Conservation (phyloP, 768 basidiomycete species). For the Suillus luteus region DNA sequence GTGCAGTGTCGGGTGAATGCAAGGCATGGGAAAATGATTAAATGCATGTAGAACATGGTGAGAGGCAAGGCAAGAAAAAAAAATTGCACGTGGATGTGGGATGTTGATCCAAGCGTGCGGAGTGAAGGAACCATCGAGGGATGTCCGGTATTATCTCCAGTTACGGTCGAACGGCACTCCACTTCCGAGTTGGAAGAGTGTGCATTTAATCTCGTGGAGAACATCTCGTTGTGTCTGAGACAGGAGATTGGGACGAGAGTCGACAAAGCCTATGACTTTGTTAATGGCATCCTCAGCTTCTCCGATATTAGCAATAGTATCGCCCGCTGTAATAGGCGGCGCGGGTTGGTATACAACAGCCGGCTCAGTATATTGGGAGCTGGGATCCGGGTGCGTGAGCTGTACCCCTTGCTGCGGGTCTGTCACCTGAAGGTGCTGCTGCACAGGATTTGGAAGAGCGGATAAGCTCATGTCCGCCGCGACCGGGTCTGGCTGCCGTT, state of each 20-base stretch:
- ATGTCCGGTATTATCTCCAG: constrained; percentile 25
- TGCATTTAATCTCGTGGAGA: constrained; percentile 51
- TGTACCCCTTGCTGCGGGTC: constrained; percentile 32
- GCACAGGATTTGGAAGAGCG: constrained; percentile 31
- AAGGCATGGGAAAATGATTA: constrained; percentile 21
- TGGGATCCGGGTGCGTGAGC: constrained; percentile 29
- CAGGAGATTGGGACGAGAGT: constrained; percentile 39
- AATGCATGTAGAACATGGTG: constrained; percentile 24
- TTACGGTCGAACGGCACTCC: constrained; percentile 39
- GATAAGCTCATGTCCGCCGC: constrained; percentile 29
- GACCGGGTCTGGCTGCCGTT: constrained; percentile 30
- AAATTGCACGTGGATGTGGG: constrained; percentile 16
- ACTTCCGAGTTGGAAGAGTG: constrained; percentile 51
- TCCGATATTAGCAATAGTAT: constrained; percentile 39
- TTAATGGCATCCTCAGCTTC: constrained; percentile 59
- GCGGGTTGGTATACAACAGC: constrained; percentile 36
- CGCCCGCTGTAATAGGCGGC: constrained; percentile 35
- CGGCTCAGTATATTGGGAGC: constrained; percentile 29
- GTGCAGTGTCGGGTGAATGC: constrained; percentile 20
- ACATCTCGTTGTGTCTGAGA: constrained; percentile 38
- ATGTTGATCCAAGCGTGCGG: neutral
- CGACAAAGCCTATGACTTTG: constrained; percentile 54
- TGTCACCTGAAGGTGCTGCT: constrained; percentile 28
- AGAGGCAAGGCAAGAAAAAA: constrained; percentile 18
- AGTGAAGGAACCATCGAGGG: neutral